phyloP scores from a whole-genome alignment of 208 protist genomes.

The Leishmania gerbilli region DNA sequence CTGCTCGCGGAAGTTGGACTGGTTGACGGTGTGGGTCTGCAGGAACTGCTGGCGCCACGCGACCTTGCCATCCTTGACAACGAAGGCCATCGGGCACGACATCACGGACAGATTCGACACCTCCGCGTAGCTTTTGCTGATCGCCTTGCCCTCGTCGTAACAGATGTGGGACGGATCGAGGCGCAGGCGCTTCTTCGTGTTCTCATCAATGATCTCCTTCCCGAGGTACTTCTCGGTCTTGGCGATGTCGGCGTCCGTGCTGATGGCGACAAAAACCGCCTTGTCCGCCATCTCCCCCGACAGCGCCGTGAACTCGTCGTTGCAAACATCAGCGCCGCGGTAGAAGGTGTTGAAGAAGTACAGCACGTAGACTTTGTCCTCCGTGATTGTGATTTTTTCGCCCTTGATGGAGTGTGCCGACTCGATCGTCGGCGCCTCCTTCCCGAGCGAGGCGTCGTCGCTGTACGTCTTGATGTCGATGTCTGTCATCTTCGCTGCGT shows the following conservation, averaged over 20 bases:
- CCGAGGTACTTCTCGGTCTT: constrained; percentile 92
- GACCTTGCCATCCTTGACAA: constrained; percentile 84
- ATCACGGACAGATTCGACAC: constrained; percentile 83
- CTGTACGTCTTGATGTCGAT: constrained; percentile 90
- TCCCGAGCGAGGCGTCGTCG: constrained; percentile 78
- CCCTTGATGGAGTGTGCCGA: constrained; percentile 74
- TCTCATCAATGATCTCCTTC: constrained; percentile 88
- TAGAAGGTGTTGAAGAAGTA: constrained; percentile 95
- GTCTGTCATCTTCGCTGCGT: constrained; percentile 57
- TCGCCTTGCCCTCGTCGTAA: constrained; percentile 86
- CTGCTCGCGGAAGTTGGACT: constrained; percentile 92
- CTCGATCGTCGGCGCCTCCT: constrained; percentile 66
- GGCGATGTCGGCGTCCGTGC: constrained; percentile 85
- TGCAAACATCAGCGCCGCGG: constrained; percentile 86
- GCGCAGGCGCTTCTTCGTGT: constrained; percentile 88
- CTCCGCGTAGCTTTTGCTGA: constrained; percentile 76
- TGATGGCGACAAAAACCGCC: constrained; percentile 86
- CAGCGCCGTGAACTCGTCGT: constrained; percentile 89
- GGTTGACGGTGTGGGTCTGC: constrained; percentile 82
- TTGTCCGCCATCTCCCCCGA: constrained; percentile 74
- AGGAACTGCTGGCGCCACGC: constrained; percentile 92
- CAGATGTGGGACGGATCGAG: constrained; percentile 75
- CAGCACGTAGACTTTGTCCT: constrained; percentile 80
- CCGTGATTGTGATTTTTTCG: constrained; percentile 53
- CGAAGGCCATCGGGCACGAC: constrained; percentile 91